phyloP scores from a whole-genome alignment of 2,329 filamentous ascomycete genomes.

The Neonectria sp. region DNA sequence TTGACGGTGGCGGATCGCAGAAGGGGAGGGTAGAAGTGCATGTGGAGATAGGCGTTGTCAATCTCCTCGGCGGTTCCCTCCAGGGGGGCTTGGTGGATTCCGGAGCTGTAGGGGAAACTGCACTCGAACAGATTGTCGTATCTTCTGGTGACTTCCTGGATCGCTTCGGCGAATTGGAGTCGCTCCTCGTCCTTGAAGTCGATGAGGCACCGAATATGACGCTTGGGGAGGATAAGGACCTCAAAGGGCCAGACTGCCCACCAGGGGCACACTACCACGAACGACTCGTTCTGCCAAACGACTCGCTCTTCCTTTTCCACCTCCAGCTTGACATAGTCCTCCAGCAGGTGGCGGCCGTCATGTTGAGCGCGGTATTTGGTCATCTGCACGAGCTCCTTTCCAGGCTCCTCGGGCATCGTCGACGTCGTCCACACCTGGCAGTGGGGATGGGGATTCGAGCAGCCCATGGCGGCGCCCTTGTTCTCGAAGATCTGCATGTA shows the following conservation, averaged over 20 bases:
- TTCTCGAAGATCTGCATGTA: constrained; percentile 99
- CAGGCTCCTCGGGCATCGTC: constrained; percentile 89
- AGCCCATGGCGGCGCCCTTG: constrained; percentile 98
- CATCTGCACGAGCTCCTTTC: constrained; percentile 83
- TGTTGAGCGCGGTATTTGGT: constrained; percentile 83
- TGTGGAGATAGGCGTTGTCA: constrained; percentile 90
- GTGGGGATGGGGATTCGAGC: constrained; percentile 98
- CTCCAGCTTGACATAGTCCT: constrained; percentile 90
- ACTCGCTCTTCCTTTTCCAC: constrained; percentile 85
- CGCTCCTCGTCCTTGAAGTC: constrained; percentile 84
- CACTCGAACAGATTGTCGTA: constrained; percentile 99
- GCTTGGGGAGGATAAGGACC: constrained; percentile 88
- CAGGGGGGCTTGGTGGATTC: constrained; percentile 94
- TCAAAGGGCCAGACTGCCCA: constrained; percentile 99
- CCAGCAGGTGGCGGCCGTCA: constrained; percentile 81
- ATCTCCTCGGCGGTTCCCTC: constrained; percentile 86
- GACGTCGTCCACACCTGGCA: constrained; percentile 98
- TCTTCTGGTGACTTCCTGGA: constrained; percentile 89
- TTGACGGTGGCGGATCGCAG: constrained; percentile 92
- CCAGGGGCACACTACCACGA: constrained; percentile 94
- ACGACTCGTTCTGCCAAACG: constrained; percentile 88
- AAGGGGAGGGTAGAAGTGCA: constrained; percentile 97
- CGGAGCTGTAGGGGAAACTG: constrained; percentile 96
- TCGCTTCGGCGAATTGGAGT: constrained; percentile 82
- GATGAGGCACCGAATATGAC: constrained; percentile 86